phyloP scores from a whole-genome alignment of 352 stramenopile species.

The Phytophthora constricta region DNA sequence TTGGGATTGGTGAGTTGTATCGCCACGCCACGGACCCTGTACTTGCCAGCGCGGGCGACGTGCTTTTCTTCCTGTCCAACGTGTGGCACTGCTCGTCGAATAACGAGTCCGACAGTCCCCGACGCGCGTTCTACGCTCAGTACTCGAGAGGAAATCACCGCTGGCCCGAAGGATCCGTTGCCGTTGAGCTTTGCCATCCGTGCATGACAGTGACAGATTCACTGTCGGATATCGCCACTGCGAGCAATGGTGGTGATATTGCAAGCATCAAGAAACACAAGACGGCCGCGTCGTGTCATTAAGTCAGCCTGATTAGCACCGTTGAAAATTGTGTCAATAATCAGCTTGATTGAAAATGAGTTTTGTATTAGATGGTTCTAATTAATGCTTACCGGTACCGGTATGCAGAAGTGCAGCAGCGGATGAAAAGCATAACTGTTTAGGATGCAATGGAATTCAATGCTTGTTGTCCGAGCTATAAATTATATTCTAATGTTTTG shows the following conservation, averaged over 20 bases:
- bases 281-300: too few relatives aligned
- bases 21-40: slow-evolving; percentile 39
- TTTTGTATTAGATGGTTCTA: too few relatives aligned
- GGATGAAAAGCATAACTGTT: too few relatives aligned
- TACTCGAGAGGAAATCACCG: slow-evolving; percentile 66
- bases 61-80: slow-evolving; percentile 74
- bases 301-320: too few relatives aligned
- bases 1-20: slow-evolving; percentile 3
- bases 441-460: neutral
- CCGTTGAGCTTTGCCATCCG: slow-evolving; percentile 77
- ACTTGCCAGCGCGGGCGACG: slow-evolving; percentile 42
- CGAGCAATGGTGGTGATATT: too few relatives aligned
- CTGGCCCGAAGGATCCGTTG: slow-evolving; percentile 34
- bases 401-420: too few relatives aligned
- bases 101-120: slow-evolving; percentile 50
- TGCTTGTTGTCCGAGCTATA: neutral
- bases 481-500: neutral
- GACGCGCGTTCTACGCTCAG: slow-evolving; percentile 78
- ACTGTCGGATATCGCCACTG: too few relatives aligned
- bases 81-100: slow-evolving; percentile 75
- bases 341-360: too few relatives aligned
- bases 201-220: too few relatives aligned
- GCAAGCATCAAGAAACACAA: too few relatives aligned
- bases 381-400: too few relatives aligned
- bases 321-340: too few relatives aligned